These are phyloP conservation scores for Corymbia maculata DNA, from an alignment of 345 rosid species.

Conservation along the genomic window DNA sequence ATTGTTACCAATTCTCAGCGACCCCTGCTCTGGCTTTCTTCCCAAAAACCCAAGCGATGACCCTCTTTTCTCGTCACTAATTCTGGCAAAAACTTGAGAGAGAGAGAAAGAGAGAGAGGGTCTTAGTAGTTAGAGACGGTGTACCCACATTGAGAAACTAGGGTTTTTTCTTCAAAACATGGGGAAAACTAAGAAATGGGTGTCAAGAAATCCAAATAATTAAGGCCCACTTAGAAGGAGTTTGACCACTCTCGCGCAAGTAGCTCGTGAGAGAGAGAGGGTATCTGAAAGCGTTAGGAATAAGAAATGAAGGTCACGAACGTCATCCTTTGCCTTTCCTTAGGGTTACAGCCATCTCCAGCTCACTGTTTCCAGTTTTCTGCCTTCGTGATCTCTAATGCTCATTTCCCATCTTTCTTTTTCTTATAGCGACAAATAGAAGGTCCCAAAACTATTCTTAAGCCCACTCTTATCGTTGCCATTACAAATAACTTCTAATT, in stretches of 20 bases:
- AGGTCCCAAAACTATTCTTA: background rate
- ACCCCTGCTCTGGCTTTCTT: background rate
- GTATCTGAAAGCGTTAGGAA: background rate
- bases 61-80: background rate
- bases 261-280: background rate
- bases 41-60: background rate
- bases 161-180: background rate
- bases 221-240: background rate
- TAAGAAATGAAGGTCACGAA: background rate
- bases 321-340: conserved; percentile 1
- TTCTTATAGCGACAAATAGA: background rate
- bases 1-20: background rate
- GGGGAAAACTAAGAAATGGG: background rate
- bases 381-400: background rate
- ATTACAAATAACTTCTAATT: background rate
- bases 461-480: background rate
- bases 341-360: background rate
- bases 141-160: conserved; percentile 26
- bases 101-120: background rate
- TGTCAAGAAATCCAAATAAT: background rate
- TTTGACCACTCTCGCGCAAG: background rate
- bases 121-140: conserved; percentile 24
- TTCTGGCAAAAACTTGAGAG: background rate
- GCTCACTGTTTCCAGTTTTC: background rate
- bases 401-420: background rate